Percentiles rank a stretch among this genome's conserved stretches.
These are phyloP conservation scores for Backusella macrospora DNA, from an alignment of 192 early-diverging fungal genomes.

Conservation along the genomic window DNA sequence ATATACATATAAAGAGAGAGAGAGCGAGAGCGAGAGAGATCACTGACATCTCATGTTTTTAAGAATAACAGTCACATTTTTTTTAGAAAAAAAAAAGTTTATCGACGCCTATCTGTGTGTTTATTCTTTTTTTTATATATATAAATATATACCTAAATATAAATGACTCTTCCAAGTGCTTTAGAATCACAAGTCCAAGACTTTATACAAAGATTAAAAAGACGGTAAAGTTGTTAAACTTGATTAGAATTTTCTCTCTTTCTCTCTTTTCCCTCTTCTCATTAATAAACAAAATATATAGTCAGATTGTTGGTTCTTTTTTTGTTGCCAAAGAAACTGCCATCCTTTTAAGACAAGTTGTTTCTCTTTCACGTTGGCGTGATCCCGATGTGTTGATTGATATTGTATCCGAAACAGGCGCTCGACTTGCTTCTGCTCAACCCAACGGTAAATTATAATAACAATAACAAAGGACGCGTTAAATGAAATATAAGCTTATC, in stretches of 20 bases:
- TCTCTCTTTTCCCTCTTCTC: neutral
- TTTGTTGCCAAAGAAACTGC: constrained; percentile 73
- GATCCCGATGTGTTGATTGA: constrained; percentile 61
- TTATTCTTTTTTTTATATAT: constrained; percentile 8
- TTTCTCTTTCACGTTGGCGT: constrained; percentile 77
- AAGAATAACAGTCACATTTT: constrained; percentile 9
- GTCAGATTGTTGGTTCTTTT: constrained; percentile 70
- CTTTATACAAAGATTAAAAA: constrained; percentile 44
- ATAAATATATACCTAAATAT: neutral
- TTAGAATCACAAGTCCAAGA: constrained; percentile 46
- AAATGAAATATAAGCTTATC: neutral
- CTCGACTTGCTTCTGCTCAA: constrained; percentile 70
- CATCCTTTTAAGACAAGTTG: constrained; percentile 73
- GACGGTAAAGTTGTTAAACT: constrained; percentile 38
- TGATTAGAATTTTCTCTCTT: neutral
- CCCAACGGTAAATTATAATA: constrained; percentile 48
- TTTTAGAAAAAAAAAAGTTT: neutral
- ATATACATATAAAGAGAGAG: too few species aligned
- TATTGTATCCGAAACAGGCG: constrained; percentile 70
- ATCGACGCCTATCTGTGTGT: neutral
- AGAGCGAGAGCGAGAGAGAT: too few species aligned
- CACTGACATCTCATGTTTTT: neutral
- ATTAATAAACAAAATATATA: constrained; percentile 18
- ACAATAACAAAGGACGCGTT: neutral
- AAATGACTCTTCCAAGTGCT: constrained; percentile 15